These are phyloP conservation scores for Irpex sp. DNA, from an alignment of 1,284 basidiomycete species.

Conservation along the genomic window DNA sequence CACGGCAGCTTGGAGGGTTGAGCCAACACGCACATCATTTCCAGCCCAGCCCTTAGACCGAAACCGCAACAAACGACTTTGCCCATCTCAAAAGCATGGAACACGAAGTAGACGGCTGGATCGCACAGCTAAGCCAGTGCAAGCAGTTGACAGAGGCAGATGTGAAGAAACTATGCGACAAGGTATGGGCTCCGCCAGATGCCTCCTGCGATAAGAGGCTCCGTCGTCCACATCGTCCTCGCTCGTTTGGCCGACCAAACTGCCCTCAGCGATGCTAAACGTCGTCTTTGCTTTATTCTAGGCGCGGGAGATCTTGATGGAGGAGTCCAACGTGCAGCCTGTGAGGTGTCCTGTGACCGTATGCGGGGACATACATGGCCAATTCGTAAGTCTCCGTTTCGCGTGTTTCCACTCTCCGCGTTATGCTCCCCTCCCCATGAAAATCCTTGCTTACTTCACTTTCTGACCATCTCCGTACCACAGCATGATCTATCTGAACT, in stretches of 20 bases:
- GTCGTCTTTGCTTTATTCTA: constrained; percentile 31
- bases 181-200: constrained; percentile 57
- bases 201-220: constrained; percentile 26
- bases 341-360: constrained; percentile 97
- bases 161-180: constrained; percentile 98
- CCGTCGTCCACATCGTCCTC: constrained; percentile 22
- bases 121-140: constrained; percentile 95
- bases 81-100: constrained; percentile 48
- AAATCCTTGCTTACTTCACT: neutral
- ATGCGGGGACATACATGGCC: constrained; percentile 98
- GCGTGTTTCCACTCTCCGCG: neutral
- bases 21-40: constrained; percentile 23
- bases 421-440: neutral
- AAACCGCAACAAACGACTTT: constrained; percentile 11
- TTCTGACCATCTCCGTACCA: neutral
- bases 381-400: constrained; percentile 79
- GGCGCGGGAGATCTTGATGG: constrained; percentile 97
- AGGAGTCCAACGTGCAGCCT: constrained; percentile 97
- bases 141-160: constrained; percentile 96
- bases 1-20: constrained; percentile 9
- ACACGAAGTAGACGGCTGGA: constrained; percentile 91
- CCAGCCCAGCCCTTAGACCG: constrained; percentile 18
- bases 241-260: constrained; percentile 6
- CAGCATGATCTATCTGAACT: constrained; percentile 99
- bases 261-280: constrained; percentile 14